A percentile compares a stretch with the other conserved stretches of the same genome.
Evolutionary conservation across 805 yeast species (phyloP).

Genomic region (Jamesozyma lodderae): DNA sequence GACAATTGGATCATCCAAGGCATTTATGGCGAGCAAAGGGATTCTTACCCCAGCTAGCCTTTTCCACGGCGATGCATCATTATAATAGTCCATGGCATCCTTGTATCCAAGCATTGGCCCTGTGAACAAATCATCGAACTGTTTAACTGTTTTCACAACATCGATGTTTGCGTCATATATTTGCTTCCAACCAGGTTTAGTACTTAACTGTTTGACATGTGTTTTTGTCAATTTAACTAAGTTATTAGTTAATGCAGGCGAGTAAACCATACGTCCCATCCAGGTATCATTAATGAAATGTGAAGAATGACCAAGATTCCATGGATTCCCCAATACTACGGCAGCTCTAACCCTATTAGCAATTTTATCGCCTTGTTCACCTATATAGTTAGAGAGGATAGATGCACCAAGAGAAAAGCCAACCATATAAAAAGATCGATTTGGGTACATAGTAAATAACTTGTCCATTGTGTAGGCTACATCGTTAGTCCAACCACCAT

Average conservation of each 20-base stretch:
- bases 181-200: conserved; percentile 17
- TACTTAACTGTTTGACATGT: conserved; percentile 34
- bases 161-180: conserved; percentile 19
- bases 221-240: conserved; percentile 35
- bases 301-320: conserved; percentile 56
- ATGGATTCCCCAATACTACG: conserved; percentile 55
- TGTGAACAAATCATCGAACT: conserved; percentile 61
- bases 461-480: conserved; percentile 20
- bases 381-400: conserved; percentile 61
- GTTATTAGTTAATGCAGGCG: conserved; percentile 42
- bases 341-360: conserved; percentile 41
- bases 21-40: conserved; percentile 55
- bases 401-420: conserved; percentile 80
- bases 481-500: conserved; percentile 67
- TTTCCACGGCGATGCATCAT: conserved; percentile 48
- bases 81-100: conserved; percentile 56
- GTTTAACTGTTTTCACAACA: conserved; percentile 31
- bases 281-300: conserved; percentile 34
- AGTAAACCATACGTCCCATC: conserved; percentile 40
- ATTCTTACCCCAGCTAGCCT: conserved; percentile 45
- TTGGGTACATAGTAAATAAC: conserved; percentile 33
- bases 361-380: conserved; percentile 45
- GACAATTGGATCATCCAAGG: conserved; percentile 70
- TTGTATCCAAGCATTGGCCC: conserved; percentile 58
- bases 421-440: conserved; percentile 55